Evolutionary conservation across 768 basidiomycete species (phyloP).

Genomic region (Tricholoma flavovirens): DNA sequence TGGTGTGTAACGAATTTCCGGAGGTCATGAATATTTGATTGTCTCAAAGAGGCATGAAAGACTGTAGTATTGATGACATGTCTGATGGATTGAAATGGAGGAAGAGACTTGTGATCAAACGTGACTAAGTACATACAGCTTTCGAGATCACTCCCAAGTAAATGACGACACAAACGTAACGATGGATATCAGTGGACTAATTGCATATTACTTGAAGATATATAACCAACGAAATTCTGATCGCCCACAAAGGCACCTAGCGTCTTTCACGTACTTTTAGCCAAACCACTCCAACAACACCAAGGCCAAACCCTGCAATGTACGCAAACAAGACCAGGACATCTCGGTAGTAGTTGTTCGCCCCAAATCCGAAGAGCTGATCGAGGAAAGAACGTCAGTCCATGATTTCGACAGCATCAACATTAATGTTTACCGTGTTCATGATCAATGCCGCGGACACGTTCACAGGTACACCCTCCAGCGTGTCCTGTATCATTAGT

Average conservation of each 20-base stretch:
- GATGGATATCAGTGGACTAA: too few relatives aligned
- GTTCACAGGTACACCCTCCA: conserved; percentile 77
- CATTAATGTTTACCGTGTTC: conserved; percentile 55
- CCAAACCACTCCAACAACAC: conserved; percentile 76
- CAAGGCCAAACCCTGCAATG: conserved; percentile 70
- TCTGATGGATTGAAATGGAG: too few relatives aligned
- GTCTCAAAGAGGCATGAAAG: too few relatives aligned
- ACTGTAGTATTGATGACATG: too few relatives aligned
- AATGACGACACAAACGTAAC: too few relatives aligned
- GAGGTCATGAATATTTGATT: too few relatives aligned
- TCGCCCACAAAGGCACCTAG: conserved; percentile 24
- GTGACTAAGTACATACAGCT: too few relatives aligned
- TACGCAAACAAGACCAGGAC: conserved; percentile 84
- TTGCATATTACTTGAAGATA: too few relatives aligned
- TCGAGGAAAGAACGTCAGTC: conserved; percentile 3
- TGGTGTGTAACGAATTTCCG: too few relatives aligned
- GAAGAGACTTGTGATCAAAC: too few relatives aligned
- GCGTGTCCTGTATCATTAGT: conserved; percentile 70
- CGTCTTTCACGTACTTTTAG: conserved; percentile 71
- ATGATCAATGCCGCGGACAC: conserved; percentile 83
- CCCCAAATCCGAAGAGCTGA: conserved; percentile 82
- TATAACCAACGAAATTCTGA: too few relatives aligned
- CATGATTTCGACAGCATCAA: neutral
- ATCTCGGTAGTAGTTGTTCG: conserved; percentile 82
- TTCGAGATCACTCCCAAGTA: too few relatives aligned